These are phyloP conservation scores for Fusarium citri DNA, from an alignment of 2,329 filamentous ascomycete genomes.

Conservation along the genomic window DNA sequence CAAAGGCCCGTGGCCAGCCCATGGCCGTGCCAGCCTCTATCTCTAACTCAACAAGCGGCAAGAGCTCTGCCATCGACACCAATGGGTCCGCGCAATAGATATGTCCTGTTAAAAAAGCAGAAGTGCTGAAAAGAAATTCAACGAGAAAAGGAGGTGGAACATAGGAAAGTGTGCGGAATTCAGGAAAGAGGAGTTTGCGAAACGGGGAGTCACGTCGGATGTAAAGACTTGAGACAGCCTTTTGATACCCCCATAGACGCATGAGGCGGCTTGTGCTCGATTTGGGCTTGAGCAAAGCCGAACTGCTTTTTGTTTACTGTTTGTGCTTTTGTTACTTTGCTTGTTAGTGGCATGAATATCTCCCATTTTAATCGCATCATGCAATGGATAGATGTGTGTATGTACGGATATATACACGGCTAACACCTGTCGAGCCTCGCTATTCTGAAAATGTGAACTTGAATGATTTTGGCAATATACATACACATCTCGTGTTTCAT, in stretches of 20 bases:
- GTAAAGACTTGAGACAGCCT: constrained; percentile 44
- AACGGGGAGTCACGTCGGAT: constrained; percentile 43
- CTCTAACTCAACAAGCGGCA: constrained; percentile 42
- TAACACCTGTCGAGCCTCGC: neutral
- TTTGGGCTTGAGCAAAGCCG: constrained; percentile 31
- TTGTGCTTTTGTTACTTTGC: constrained; percentile 18
- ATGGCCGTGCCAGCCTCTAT: constrained; percentile 48
- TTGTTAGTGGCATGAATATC: constrained; percentile 1
- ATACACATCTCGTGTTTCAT: constrained; percentile 21
- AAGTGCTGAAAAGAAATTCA: neutral
- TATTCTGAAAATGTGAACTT: neutral
- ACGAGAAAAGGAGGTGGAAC: neutral
- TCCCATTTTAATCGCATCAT: constrained; percentile 6
- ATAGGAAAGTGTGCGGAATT: constrained; percentile 4
- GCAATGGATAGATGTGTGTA: constrained; percentile 27
- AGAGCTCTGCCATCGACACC: constrained; percentile 49
- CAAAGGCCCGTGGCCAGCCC: constrained; percentile 59
- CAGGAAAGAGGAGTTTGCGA: constrained; percentile 27
- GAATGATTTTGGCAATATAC: neutral
- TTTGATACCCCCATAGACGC: constrained; percentile 52
- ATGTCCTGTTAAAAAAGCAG: neutral
- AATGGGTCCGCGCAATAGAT: constrained; percentile 59
- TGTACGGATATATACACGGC: neutral
- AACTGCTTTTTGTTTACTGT: constrained; percentile 36
- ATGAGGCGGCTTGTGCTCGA: constrained; percentile 45